These are phyloP conservation scores for Catharanthus roseus DNA, from an alignment of 257 asterid species.

Conservation along the genomic window DNA sequence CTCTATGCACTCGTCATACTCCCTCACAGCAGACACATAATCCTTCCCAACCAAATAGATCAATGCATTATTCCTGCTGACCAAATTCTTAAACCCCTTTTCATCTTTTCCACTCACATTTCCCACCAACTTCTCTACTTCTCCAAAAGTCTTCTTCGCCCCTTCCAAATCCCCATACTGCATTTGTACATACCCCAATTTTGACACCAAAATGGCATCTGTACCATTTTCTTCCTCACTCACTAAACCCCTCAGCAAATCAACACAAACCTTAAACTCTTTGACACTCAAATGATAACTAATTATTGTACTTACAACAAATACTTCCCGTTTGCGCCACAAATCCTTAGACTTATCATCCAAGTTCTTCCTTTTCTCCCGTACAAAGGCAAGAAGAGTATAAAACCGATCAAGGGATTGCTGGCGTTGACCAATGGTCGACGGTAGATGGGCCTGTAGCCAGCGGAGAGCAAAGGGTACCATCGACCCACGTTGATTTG, in stretches of 20 bases:
- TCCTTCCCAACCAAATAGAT: constrained; percentile 80
- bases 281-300: constrained; percentile 77
- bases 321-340: constrained; percentile 66
- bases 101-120: constrained; percentile 26
- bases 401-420: constrained; percentile 78
- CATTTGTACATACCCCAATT: constrained; percentile 83
- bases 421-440: constrained; percentile 63
- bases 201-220: constrained; percentile 60
- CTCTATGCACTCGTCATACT: constrained; percentile 81
- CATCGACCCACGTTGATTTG: constrained; percentile 68
- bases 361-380: constrained; percentile 27
- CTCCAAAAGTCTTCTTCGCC: constrained; percentile 55
- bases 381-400: constrained; percentile 52
- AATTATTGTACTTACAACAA: constrained; percentile 62
- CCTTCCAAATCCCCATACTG: constrained; percentile 93
- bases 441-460: constrained; percentile 80
- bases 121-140: constrained; percentile 43
- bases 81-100: constrained; percentile 58
- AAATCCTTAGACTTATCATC: constrained; percentile 17
- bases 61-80: constrained; percentile 84
- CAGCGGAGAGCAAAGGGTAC: constrained; percentile 88
- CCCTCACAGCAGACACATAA: constrained; percentile 87
- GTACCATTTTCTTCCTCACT: constrained; percentile 26
- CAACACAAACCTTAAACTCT: constrained; percentile 67
- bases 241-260: constrained; percentile 48